Percentiles rank a stretch among this genome's conserved stretches.
Evolutionary conservation across 805 yeast genomes (phyloP).

Genomic region (Monosporozyma yasuniensis): DNA sequence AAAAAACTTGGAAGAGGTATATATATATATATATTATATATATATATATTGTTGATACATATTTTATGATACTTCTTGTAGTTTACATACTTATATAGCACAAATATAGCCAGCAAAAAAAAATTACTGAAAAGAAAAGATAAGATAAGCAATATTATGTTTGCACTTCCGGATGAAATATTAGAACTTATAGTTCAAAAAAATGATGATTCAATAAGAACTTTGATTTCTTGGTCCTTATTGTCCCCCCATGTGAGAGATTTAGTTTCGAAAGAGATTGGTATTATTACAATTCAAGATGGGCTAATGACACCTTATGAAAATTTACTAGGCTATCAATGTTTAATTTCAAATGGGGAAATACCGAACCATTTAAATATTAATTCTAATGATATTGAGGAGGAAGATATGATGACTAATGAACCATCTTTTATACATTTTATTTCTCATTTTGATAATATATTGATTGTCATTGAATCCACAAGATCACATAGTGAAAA

Average conservation of each 20-base stretch:
- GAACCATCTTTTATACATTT: slow-evolving; percentile 6
- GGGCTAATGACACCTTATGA: slow-evolving; percentile 1
- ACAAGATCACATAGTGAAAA: slow-evolving; percentile 18
- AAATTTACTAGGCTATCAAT: slow-evolving; percentile 10
- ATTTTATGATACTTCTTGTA: no score
- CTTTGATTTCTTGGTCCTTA: slow-evolving; percentile 20
- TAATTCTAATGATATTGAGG: slow-evolving; percentile 9
- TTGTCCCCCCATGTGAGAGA: slow-evolving; percentile 10
- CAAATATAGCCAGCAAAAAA: no score
- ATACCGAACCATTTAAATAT: slow-evolving; percentile 9
- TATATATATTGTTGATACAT: background rate
- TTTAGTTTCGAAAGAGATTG: slow-evolving; percentile 12
- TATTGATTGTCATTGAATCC: slow-evolving; percentile 19
- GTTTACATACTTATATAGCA: no score
- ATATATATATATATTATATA: no score
- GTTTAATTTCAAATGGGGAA: slow-evolving; percentile 5
- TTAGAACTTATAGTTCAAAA: slow-evolving; percentile 16
- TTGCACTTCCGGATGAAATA: slow-evolving; percentile 20
- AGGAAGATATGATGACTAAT: background rate
- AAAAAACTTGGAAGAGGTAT: no score
- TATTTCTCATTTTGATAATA: slow-evolving; percentile 7
- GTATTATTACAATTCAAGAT: slow-evolving; percentile 19
- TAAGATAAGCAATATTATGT: background rate
- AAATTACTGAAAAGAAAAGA: no score
- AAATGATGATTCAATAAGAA: slow-evolving; percentile 18